Base-by-base conservation (phyloP, 2,329 filamentous ascomycete species). In the Diaporthe citri region DNA sequence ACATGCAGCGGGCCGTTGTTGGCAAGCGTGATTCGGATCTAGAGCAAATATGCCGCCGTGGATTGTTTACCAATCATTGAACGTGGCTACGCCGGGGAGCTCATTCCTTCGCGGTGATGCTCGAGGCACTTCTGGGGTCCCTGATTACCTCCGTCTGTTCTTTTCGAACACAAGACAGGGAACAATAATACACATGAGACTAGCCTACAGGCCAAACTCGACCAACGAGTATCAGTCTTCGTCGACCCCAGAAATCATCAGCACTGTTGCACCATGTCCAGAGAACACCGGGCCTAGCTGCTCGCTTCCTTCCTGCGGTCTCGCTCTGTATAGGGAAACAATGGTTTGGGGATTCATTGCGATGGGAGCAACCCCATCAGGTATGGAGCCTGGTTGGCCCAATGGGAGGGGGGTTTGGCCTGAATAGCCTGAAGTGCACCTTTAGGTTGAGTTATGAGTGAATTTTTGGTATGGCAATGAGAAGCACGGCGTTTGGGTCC, bases 401-500 rank as follows among this genome's bases (percentile, higher is more conserved):
- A n/a, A 55, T n/a, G 34, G n/a, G n/a, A 22, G 25, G 34, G 8
- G 22, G 12, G 8, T 7, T 8, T 8, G 34, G n/a, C n/a, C 48
- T 41, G 48, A 22, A 8, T 8, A n/a, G n/a, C n/a, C 48, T 41
- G 48, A 22, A 8, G n/a, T 8, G 28, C 34, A 31, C 17, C 48
- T 39, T 41, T 10, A 9, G 15, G 34, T 51, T 31, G 8, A 55
- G 22, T 52, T 39, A 41, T 41, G n/a, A 39, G 48, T 69, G 31
- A 69, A 64, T 17, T 41, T 41, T 34, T 46, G 57, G 46, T 22
- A 64, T 28, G 43, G 15, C 36, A 71, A n/a, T 57, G 57, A 72
- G 36, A 59, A 64, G 71, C 57, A 72, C 22, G 71, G 71, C 71
- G 71, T 72, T 72, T 55, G 48, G 71, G 39, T 64, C 56, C 59